Conservation (phyloP, 169 alveolate genomes). For the Plasmodium inui region DNA sequence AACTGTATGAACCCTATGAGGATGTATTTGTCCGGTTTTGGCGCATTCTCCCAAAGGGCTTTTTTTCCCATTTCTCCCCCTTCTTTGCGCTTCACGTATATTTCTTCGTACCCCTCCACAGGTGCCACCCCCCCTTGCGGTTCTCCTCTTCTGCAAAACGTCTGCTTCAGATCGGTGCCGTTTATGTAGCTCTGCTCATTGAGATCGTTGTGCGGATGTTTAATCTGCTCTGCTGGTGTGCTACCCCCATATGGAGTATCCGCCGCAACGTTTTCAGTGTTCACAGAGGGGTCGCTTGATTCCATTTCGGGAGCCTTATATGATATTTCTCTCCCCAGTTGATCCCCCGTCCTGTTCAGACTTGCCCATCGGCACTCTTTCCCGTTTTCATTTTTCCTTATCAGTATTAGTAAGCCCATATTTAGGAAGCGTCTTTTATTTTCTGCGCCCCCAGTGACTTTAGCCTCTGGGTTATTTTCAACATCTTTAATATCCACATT, state of each 20-base stretch:
- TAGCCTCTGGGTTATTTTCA: conserved; percentile 12
- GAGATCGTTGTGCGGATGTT: background rate
- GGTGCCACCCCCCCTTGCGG: background rate
- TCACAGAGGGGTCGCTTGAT: background rate
- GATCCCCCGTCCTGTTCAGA: background rate
- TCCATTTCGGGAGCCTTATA: background rate
- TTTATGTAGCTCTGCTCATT: conserved; percentile 5
- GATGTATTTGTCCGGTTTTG: conserved; percentile 14
- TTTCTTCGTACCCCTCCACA: conserved; percentile 32
- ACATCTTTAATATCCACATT: conserved; percentile 25
- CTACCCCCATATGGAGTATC: background rate
- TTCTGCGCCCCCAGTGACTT: background rate
- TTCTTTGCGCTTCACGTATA: conserved; percentile 33
- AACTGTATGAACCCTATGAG: conserved; percentile 40
- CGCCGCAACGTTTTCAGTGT: background rate
- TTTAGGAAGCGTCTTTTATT: conserved; percentile 29
- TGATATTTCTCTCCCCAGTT: background rate
- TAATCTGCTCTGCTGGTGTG: background rate
- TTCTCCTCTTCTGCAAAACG: background rate
- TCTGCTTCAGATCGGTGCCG: background rate
- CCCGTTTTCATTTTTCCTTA: background rate
- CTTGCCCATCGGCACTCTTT: background rate
- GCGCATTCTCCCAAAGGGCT: background rate
- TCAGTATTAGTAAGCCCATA: conserved; percentile 58
- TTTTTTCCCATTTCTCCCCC: background rate